These are phyloP conservation scores for Melastoma candidum DNA, from an alignment of 441 rosid species.

Conservation along the genomic window DNA sequence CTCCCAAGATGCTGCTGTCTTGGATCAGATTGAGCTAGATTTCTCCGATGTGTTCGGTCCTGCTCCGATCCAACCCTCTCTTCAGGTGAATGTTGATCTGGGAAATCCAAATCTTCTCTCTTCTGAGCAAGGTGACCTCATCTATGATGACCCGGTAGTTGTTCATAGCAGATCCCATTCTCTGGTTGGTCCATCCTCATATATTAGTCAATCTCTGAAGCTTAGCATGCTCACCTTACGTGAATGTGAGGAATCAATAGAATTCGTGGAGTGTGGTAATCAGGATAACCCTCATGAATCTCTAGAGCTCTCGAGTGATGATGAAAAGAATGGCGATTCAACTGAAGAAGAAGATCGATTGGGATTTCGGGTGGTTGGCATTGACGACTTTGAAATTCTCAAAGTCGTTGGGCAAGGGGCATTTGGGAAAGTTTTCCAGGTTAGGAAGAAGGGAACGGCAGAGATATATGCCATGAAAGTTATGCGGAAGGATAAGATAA, in stretches of 20 bases:
- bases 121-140: slow-evolving; percentile 35
- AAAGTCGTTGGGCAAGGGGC: slow-evolving; percentile 96
- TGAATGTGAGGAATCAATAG: slow-evolving; percentile 43
- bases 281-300: slow-evolving; percentile 26
- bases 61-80: slow-evolving; percentile 32
- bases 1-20: slow-evolving; percentile 31
- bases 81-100: slow-evolving; percentile 24
- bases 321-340: slow-evolving; percentile 19
- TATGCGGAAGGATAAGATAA: slow-evolving; percentile 85
- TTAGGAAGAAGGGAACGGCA: slow-evolving; percentile 66
- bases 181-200: slow-evolving; percentile 70
- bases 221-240: slow-evolving; percentile 26
- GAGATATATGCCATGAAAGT: slow-evolving; percentile 97
- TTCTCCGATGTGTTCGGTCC: slow-evolving; percentile 93
- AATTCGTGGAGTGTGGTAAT: slow-evolving; percentile 32
- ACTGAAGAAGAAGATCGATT: slow-evolving; percentile 19
- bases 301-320: slow-evolving; percentile 28
- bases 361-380: slow-evolving; percentile 33
- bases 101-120: slow-evolving; percentile 15
- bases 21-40: slow-evolving; percentile 69
- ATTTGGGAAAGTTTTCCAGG: slow-evolving; percentile 90
- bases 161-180: slow-evolving; percentile 80
- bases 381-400: slow-evolving; percentile 82
- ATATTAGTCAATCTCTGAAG: slow-evolving; percentile 48
- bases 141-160: slow-evolving; percentile 61